A percentile compares a stretch with the other conserved stretches of the same genome.
phyloP scores from a whole-genome alignment of 345 rosid species.

The Brassica cretica region DNA sequence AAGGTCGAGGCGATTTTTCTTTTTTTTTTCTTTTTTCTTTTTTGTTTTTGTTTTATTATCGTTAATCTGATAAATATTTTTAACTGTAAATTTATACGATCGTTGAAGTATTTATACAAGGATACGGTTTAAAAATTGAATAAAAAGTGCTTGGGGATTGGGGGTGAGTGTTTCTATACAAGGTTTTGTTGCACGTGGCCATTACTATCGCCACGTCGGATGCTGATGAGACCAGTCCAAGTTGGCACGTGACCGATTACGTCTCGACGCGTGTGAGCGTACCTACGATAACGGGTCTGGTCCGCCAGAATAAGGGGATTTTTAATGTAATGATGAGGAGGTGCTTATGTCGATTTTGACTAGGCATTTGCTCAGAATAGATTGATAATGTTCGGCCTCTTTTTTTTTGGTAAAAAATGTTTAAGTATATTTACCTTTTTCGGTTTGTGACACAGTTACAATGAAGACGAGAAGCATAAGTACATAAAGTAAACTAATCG shows the following conservation, averaged over 20 bases:
- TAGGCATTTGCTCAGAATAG: background rate
- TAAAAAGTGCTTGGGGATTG: conserved; percentile 25
- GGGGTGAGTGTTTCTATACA: conserved; percentile 33
- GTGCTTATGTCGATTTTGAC: conserved; percentile 17
- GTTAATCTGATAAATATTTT: conserved; percentile 17
- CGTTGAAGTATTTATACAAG: background rate
- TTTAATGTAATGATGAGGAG: background rate
- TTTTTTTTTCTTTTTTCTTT: conserved; percentile 10
- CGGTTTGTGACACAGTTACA: too few species aligned
- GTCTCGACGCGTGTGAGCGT: conserved; percentile 37
- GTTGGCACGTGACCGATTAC: conserved; percentile 42
- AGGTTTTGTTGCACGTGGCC: conserved; percentile 54
- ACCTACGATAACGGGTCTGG: conserved; percentile 23
- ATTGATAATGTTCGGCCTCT: background rate
- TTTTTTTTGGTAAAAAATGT: too few species aligned
- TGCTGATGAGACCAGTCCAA: conserved; percentile 39
- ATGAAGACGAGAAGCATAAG: too few species aligned
- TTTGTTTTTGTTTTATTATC: background rate
- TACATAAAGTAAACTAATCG: too few species aligned
- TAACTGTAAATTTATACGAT: conserved; percentile 24
- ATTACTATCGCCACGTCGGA: conserved; percentile 48
- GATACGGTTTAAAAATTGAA: background rate
- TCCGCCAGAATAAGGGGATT: conserved; percentile 25
- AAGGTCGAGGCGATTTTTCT: conserved; percentile 37
- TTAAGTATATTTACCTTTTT: too few species aligned